Base-by-base conservation (phyloP, 1,284 basidiomycete genomes). In the Entoloma clypeatum region DNA sequence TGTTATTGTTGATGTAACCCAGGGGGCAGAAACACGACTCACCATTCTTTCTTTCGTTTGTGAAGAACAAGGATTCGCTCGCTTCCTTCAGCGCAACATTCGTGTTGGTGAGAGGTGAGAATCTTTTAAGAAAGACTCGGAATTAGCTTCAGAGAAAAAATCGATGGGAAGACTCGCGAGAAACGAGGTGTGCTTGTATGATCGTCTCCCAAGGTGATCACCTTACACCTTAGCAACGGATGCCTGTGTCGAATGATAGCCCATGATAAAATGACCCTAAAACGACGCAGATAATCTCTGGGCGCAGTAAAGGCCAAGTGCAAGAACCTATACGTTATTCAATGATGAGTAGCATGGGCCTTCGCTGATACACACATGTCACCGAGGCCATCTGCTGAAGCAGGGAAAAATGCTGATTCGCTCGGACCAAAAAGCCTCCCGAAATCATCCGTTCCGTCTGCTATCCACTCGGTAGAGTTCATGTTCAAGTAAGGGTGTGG, bases 291-390 rank as follows among this genome's bases (percentile, higher is more conserved):
- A 3, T 60, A 48, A 0, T 19, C n/a, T 2, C 39, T 36, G 0
- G 61, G 57, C 0, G 69, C 68, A 3, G 48, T 49, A 43, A 75
- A 63, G 8, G 62, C 60, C 47, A 76, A 61, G 51, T 75, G 72
- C 1, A 69, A 47, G 48, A 63, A 66, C 62, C 63, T 65, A 25
- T 24, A 16, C 27, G 31, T n/a, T 19, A 27, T 14, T 31, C 13
- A 30, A 42, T 16, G 16, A 26, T 18, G 13, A 26, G 9, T 17
- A 7, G 23, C 31, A 38, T 13, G 24, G 11, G 9, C 7, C 13
- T n/a, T n/a, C 31, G 23, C 16, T 27, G 36, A 22, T 8, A 41
- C 52, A 36, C 31, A 63, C 62, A 64, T 64, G 40, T 64, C 62
- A n/a, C 59, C 59, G 18, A 60, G 29, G 4, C 58, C 62, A 33